phyloP scores from a whole-genome alignment of 1,139 yeast genomes.

The Pichia sp. region DNA sequence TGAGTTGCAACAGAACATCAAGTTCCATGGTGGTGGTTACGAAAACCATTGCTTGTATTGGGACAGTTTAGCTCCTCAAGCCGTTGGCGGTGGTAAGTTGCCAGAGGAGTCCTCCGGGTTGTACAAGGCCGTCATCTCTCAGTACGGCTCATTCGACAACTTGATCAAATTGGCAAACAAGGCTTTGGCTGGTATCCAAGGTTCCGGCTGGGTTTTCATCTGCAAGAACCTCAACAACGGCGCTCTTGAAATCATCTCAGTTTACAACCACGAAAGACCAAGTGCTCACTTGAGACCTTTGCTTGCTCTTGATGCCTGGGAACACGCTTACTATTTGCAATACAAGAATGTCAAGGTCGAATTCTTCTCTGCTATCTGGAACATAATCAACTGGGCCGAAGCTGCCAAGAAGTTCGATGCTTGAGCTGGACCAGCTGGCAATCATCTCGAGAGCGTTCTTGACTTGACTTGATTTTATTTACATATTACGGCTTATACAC shows the following conservation, averaged over 20 bases:
- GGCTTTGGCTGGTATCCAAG: conserved; percentile 88
- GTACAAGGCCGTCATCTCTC: conserved; percentile 56
- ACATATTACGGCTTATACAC: background rate
- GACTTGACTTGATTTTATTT: background rate
- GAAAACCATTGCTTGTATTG: conserved; percentile 84
- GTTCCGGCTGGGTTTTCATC: conserved; percentile 97
- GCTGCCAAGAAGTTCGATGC: conserved; percentile 65
- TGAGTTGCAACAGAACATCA: conserved; percentile 73
- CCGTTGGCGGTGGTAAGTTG: conserved; percentile 81
- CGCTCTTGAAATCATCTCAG: conserved; percentile 77
- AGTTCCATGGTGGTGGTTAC: conserved; percentile 95
- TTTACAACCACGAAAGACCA: conserved; percentile 88
- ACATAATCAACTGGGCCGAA: conserved; percentile 93
- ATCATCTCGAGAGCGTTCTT: background rate
- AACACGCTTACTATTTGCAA: conserved; percentile 95
- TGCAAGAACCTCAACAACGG: conserved; percentile 85
- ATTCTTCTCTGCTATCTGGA: conserved; percentile 96
- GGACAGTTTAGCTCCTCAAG: conserved; percentile 83
- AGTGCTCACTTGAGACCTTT: conserved; percentile 70
- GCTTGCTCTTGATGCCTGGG: conserved; percentile 98
- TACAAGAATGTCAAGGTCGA: conserved; percentile 92
- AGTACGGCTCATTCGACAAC: conserved; percentile 76
- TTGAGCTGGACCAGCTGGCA: conserved; percentile 11
- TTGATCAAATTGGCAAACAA: conserved; percentile 66
- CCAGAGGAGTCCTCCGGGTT: conserved; percentile 58